Base-by-base conservation (phyloP, 441 rosid genomes). In the Rhodomyrtus psidioides region DNA sequence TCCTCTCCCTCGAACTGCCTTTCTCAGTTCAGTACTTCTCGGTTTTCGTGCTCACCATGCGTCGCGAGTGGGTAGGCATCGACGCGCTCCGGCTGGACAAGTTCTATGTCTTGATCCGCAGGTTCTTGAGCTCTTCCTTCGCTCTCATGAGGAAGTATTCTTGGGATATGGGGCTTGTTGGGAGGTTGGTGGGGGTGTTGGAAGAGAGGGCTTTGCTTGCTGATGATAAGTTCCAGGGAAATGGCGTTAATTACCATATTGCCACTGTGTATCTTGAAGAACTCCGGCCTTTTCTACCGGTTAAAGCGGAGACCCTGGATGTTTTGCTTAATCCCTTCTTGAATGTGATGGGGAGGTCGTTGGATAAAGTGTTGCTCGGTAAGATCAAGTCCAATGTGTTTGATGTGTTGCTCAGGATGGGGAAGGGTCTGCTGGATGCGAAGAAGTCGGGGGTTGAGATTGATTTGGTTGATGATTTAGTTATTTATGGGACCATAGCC, bases 51-150 rank as follows among this genome's bases (percentile, higher is more conserved):
- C 91, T 94, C 87, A 96, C 98, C 46, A 94, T 97, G 94, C 97
- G 99, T 57, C 95, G 97, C 21, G 98, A 97, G 92, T 97, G 98
- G 98, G 87, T 92, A 10, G 96, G 98, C 51, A 96, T 97, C 75
- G 99, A 97, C 85, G 57, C 88, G 6, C 92, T 95, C 83, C 93
- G 99, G 91, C 90, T 97, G 86, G 99, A 97, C 86, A 97, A 97
- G 90, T 97, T 96, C 56, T 97, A 96, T 86, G 94, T 92, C 81
- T 88, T 97, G 91, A 94, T 97, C 82, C 95, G 98, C 62, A 94
- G 92, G 86, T 95, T 97, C 60, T 44, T 97, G 91, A 91, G 86
- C 57, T 89, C 86, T 1, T 88, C 91, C 87, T 94, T 97, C 83
- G 83, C 79, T 17, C 62, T 94, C 27, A 81, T 95, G 88, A 92